Percentiles rank a stretch among this genome's conserved stretches.
phyloP scores from a whole-genome alignment of 2,329 filamentous ascomycete genomes.

The Parastagonospora avenae region DNA sequence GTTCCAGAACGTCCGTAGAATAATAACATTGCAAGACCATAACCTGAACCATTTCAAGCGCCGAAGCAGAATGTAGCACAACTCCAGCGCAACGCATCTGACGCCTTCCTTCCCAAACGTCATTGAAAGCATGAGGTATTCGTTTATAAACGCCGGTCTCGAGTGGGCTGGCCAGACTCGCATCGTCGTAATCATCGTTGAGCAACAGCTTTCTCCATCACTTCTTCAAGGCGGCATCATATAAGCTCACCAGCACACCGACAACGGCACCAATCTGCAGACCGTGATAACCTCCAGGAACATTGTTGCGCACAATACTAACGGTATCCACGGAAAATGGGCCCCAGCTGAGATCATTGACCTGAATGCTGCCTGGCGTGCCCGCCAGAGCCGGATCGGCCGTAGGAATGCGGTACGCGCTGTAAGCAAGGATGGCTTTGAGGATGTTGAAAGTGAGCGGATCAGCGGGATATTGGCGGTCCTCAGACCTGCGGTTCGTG shows the following conservation, averaged over 20 bases:
- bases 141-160: constrained; percentile 3
- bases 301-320: constrained; percentile 65
- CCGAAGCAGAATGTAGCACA: too few species aligned
- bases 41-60: background rate
- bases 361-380: constrained; percentile 59
- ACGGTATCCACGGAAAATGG: constrained; percentile 66
- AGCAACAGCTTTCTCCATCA: constrained; percentile 11
- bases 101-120: background rate
- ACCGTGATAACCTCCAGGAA: constrained; percentile 75
- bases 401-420: constrained; percentile 67
- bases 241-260: constrained; percentile 71
- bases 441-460: constrained; percentile 88
- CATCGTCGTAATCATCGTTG: background rate
- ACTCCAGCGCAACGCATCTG: background rate
- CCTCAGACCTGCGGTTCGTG: constrained; percentile 50
- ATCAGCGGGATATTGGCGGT: constrained; percentile 69
- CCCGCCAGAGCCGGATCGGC: constrained; percentile 19
- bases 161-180: background rate
- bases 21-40: too few species aligned
- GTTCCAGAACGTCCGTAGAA: too few species aligned
- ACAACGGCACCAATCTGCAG: constrained; percentile 71
- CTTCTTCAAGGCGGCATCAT: constrained; percentile 75
- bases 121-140: background rate
- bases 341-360: constrained; percentile 51
- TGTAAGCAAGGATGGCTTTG: constrained; percentile 81